A percentile compares a stretch with the other conserved stretches of the same genome.
These are phyloP conservation scores for Dictyostelium intermedium DNA, from an alignment of 78 protist genomes.

Conservation along the genomic window DNA sequence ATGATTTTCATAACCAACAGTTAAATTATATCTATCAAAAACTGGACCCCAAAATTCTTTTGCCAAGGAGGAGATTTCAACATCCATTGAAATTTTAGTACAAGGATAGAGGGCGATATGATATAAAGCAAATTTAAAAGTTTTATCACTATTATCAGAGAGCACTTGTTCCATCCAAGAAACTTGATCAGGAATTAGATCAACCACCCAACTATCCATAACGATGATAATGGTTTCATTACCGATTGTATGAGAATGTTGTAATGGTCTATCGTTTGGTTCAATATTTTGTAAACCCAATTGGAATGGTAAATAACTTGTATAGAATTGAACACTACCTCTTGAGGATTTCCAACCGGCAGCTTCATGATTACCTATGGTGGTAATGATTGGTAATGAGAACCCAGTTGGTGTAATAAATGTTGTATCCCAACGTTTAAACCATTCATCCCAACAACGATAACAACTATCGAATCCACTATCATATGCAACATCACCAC, in stretches of 20 bases:
- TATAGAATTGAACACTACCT: constrained; percentile 29
- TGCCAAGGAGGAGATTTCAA: constrained; percentile 2
- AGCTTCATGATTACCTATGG: constrained; percentile 80
- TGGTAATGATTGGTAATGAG: constrained; percentile 46
- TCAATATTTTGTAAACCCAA: constrained; percentile 15
- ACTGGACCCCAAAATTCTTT: constrained; percentile 57
- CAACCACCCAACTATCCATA: constrained; percentile 28
- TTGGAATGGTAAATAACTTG: constrained; percentile 36
- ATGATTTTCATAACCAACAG: constrained; percentile 79
- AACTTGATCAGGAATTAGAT: background rate
- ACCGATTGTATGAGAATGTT: constrained; percentile 31
- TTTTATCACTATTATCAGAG: background rate
- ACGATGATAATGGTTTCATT: constrained; percentile 32
- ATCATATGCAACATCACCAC: constrained; percentile 82
- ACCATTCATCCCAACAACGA: constrained; percentile 81
- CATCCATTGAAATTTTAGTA: background rate
- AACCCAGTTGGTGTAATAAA: constrained; percentile 33
- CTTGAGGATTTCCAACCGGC: constrained; percentile 27
- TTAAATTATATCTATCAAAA: constrained; percentile 51
- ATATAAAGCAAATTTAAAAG: constrained; percentile 38
- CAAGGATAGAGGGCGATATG: constrained; percentile 79
- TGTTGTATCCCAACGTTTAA: constrained; percentile 41
- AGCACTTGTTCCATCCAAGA: background rate
- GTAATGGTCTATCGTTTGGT: constrained; percentile 10
- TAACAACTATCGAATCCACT: constrained; percentile 56